Conservation (phyloP, 2,329 filamentous ascomycete species). For the Phyllosticta capitalensis region DNA sequence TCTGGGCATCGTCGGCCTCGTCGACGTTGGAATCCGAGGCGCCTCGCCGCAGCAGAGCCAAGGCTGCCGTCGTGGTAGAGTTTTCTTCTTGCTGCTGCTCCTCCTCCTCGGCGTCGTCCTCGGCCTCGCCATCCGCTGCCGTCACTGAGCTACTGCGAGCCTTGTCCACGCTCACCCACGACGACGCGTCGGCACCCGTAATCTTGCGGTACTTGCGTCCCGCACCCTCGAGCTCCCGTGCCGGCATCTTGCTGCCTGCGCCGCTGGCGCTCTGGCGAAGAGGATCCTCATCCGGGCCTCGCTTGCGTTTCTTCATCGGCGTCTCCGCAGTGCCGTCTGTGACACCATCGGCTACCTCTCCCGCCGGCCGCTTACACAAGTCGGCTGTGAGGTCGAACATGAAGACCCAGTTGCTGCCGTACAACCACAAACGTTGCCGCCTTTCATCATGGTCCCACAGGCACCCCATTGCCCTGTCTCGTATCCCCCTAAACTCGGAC, state of each 20-base stretch:
- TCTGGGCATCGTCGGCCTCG: constrained; percentile 6
- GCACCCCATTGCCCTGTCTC: constrained; percentile 73
- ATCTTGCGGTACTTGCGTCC: constrained; percentile 42
- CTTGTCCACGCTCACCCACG: constrained; percentile 16
- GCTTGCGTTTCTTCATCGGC: constrained; percentile 18
- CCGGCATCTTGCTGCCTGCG: constrained; percentile 44
- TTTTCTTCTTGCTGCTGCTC: constrained; percentile 26
- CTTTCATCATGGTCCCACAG: constrained; percentile 61
- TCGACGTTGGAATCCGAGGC: constrained; percentile 14
- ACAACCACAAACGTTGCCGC: constrained; percentile 64
- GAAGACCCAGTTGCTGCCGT: constrained; percentile 75
- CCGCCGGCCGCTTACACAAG: constrained; percentile 33
- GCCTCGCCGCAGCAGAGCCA: constrained; percentile 20
- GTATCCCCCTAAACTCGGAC: constrained; percentile 59
- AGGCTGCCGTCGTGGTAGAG: constrained; percentile 7
- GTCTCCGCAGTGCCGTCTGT: constrained; percentile 16
- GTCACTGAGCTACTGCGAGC: neutral
- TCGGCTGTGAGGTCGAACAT: constrained; percentile 82
- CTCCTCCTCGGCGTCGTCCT: constrained; percentile 27
- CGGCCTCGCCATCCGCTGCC: constrained; percentile 14
- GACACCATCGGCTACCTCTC: constrained; percentile 9
- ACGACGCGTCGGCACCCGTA: constrained; percentile 28
- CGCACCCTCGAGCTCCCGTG: constrained; percentile 35
- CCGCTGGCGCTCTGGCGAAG: constrained; percentile 38
- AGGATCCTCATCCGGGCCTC: constrained; percentile 29